Base-by-base conservation (phyloP, 202 grass and related monocot species). In the Brachypodium distachyon region DNA sequence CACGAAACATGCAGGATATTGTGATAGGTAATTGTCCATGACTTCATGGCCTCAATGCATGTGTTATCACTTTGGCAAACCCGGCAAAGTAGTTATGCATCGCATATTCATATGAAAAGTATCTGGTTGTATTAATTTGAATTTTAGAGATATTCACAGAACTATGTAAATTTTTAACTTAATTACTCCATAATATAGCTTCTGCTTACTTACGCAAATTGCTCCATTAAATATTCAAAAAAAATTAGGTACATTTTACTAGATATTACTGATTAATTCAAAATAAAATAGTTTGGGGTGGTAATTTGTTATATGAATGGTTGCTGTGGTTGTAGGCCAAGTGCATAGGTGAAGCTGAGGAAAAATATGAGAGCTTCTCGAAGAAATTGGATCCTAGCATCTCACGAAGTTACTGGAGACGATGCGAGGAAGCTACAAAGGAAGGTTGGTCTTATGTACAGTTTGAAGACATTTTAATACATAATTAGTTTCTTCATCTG, bases 381-480 rank as follows among this genome's bases (percentile, higher is more conserved):
- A 90, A 74, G 70, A 92, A 80, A 86, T 65, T 94, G 72, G 89
- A 88, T 36, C 91, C 82, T 72, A 40, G 48, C 32, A 77, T 97
- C 17, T 88, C 84, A 84, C 49, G 22, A 4, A 84, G 69, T 88
- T 92, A 90, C 70, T 82, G 80, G 87, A 90, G 69, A 78, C 92
- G 95, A 90, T 97, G 95, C 37, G 87, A 94, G 87, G 89, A 97
- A 85, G 91, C 95, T 77, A 94, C 89, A 31, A 86, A 76, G 57
- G 95, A 97, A 94, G 91, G 95, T 86, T 77, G 25, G 39, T 31
- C 44, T 33, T 78, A 39, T 78, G 22, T 73, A 33, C 31, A 67
- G 51, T 23, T 70, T 51, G 27, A 68, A 61, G 47, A 29, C 12
- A 43, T 68, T 58, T 44, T 78, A 56, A 61, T n/a, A n/a, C n/a